Conservation (phyloP, 164 flowering plant species). For the Taxillus chinensis region DNA sequence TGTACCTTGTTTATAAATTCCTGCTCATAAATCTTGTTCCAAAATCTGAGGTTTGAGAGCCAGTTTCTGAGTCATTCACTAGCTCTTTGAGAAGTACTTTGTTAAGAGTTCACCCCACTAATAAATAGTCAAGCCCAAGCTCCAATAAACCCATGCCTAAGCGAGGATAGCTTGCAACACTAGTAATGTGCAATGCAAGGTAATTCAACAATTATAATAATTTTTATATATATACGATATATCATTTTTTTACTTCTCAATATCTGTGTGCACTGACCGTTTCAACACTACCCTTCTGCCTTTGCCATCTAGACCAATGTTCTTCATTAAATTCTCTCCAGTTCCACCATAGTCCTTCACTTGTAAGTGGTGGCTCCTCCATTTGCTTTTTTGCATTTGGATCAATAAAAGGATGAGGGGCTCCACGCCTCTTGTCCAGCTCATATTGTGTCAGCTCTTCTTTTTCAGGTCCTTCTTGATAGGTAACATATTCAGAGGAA, state of each 20-base stretch:
- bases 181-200: too few relatives aligned
- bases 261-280: conserved; percentile 43
- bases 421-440: conserved; percentile 65
- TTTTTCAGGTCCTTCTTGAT: conserved; percentile 51
- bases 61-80: too few relatives aligned
- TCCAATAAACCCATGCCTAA: too few relatives aligned
- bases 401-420: conserved; percentile 86
- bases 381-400: conserved; percentile 62
- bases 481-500: conserved; percentile 63
- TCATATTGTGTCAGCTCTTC: conserved; percentile 48
- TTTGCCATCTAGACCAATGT: conserved; percentile 94
- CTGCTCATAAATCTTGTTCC: too few relatives aligned
- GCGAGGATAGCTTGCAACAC: too few relatives aligned
- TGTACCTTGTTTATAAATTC: too few relatives aligned
- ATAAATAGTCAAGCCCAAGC: too few relatives aligned
- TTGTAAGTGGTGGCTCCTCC: conserved; percentile 52
- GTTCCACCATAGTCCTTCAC: conserved; percentile 95
- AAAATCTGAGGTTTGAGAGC: too few relatives aligned
- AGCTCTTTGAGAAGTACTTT: too few relatives aligned
- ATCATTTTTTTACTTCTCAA: background rate
- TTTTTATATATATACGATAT: background rate
- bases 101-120: too few relatives aligned
- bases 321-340: conserved; percentile 91
- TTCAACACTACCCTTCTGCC: conserved; percentile 80
- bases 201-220: background rate